Percentiles rank a stretch among this genome's conserved stretches.
phyloP scores from a whole-genome alignment of 2,329 filamentous ascomycete species.

The Ploettnerulaceae sp. region DNA sequence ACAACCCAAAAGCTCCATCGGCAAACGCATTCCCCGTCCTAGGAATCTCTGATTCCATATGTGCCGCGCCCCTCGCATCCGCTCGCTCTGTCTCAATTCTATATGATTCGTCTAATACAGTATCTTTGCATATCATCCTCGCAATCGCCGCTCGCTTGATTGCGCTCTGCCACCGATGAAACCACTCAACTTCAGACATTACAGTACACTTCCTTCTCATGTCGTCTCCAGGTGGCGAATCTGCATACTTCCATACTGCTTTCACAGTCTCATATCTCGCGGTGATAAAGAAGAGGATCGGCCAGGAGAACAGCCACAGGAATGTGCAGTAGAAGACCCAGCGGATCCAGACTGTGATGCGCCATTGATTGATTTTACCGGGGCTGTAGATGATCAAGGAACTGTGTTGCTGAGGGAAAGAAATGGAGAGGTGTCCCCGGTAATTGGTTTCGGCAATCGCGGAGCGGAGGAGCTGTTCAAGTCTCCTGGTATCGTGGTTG shows the following conservation, averaged over 20 bases:
- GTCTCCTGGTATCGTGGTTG: conserved; percentile 54
- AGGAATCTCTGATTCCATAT: conserved; percentile 11
- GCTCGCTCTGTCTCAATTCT: conserved; percentile 40
- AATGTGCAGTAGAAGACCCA: conserved; percentile 63
- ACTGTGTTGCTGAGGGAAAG: conserved; percentile 53
- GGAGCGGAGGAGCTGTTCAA: conserved; percentile 49
- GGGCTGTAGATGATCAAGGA: conserved; percentile 60
- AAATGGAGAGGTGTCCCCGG: conserved; percentile 53
- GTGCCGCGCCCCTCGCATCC: conserved; percentile 19
- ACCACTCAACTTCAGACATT: conserved; percentile 51
- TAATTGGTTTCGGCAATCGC: conserved; percentile 63
- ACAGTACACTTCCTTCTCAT: conserved; percentile 19
- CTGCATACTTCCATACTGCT: conserved; percentile 43
- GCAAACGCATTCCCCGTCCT: conserved; percentile 38
- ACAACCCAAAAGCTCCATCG: conserved; percentile 39
- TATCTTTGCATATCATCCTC: conserved; percentile 42
- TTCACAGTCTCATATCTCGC: conserved; percentile 60
- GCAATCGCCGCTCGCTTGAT: conserved; percentile 56
- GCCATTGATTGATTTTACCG: conserved; percentile 58
- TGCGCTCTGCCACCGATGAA: conserved; percentile 56
- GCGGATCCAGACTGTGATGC: conserved; percentile 57
- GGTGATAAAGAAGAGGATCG: conserved; percentile 62
- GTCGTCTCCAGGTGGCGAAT: conserved; percentile 15
- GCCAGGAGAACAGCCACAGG: conserved; percentile 67
- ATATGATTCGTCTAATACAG: conserved; percentile 52